Percentiles rank a stretch among this genome's conserved stretches.
phyloP scores from a whole-genome alignment of 164 flowering plant species.

The Dillenia turbinata region DNA sequence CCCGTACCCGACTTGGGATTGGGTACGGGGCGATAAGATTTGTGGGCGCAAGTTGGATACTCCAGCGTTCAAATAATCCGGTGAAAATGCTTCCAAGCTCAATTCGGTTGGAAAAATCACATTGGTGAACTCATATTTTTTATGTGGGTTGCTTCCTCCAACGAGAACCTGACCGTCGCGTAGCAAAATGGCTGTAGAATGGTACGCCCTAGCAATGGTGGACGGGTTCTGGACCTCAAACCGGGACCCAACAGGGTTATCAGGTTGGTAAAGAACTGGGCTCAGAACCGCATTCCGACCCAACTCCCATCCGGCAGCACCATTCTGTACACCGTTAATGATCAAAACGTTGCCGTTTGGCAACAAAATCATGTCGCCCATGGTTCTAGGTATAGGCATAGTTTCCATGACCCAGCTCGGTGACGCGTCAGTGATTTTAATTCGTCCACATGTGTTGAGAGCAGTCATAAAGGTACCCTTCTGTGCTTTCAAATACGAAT shows the following conservation, averaged over 20 bases:
- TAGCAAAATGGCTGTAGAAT: conserved; percentile 42
- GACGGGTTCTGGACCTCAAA: conserved; percentile 36
- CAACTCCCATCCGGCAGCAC: conserved; percentile 49
- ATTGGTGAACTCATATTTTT: conserved; percentile 22
- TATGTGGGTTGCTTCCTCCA: conserved; percentile 56
- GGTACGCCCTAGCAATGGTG: conserved; percentile 40
- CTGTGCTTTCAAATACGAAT: conserved; percentile 19
- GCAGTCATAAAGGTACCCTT: conserved; percentile 21
- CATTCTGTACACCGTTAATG: conserved; percentile 42
- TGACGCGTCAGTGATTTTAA: conserved; percentile 33
- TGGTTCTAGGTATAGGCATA: conserved; percentile 44
- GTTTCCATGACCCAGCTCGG: conserved; percentile 52
- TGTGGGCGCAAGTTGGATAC: conserved; percentile 20
- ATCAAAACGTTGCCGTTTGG: conserved; percentile 47
- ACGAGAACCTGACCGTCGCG: conserved; percentile 50
- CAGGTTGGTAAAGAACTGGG: conserved; percentile 44
- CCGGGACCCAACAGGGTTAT: conserved; percentile 15
- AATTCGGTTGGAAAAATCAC: conserved; percentile 47
- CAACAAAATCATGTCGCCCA: conserved; percentile 58
- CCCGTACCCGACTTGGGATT: conserved; percentile 19
- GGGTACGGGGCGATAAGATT: conserved; percentile 22
- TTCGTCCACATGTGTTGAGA: conserved; percentile 40
- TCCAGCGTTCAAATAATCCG: conserved; percentile 26
- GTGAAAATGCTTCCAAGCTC: conserved; percentile 46
- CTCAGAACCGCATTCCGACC: conserved; percentile 32